Evolutionary conservation across 225 moss, liverwort and hornwort species (phyloP).

Genomic region (Pleurozium schreberi): DNA sequence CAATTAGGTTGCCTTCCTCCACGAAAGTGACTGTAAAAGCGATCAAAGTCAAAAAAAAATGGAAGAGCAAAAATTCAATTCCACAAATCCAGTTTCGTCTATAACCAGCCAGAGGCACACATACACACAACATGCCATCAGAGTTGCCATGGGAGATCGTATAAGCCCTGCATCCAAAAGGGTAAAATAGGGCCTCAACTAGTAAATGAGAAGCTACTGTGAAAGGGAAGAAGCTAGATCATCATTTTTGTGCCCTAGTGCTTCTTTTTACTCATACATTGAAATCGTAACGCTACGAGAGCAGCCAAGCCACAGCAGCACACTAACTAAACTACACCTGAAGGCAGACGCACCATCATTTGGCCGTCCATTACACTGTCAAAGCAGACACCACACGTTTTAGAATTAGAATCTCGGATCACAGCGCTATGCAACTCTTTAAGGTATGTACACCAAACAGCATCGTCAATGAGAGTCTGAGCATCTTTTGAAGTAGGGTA

Average conservation of each 20-base stretch:
- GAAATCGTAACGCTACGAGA: not conserved
- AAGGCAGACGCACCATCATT: constrained; percentile 92
- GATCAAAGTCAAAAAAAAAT: no score
- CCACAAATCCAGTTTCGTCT: no score
- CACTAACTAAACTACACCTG: constrained; percentile 82
- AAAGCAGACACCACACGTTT: not conserved
- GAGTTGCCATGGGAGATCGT: not conserved
- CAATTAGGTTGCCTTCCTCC: no score
- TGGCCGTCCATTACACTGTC: constrained; percentile 88
- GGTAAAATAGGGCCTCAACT: constrained; percentile 1
- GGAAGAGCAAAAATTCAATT: no score
- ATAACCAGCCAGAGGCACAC: not conserved
- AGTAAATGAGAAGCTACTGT: constrained; percentile 1
- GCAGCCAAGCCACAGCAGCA: not conserved
- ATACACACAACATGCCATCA: not conserved
- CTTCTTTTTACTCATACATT: constrained; percentile 5
- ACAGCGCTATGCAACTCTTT: no score
- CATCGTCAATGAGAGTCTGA: not conserved
- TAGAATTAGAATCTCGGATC: not conserved
- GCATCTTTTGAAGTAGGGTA: not conserved
- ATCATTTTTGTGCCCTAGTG: constrained; percentile 4
- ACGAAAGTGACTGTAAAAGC: no score
- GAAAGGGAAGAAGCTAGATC: constrained; percentile 14
- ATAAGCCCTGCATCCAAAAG: not conserved
- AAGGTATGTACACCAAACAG: not conserved